A percentile compares a stretch with the other conserved stretches of the same genome.
These are phyloP conservation scores for Beauveria rudraprayagi DNA, from an alignment of 2,329 filamentous ascomycete genomes.

Conservation along the genomic window DNA sequence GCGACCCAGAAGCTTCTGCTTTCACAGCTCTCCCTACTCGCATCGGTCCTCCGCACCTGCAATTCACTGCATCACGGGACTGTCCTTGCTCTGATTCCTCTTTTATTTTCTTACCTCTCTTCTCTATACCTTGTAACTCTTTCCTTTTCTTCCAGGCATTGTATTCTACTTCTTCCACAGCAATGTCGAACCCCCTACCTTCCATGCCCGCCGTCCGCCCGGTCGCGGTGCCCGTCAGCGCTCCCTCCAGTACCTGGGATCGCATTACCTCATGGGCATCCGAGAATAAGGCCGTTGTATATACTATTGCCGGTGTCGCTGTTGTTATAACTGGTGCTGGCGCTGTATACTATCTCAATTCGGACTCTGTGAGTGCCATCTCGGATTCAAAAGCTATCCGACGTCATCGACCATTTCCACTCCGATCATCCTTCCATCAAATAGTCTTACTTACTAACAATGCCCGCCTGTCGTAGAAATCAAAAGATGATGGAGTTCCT, in stretches of 20 bases:
- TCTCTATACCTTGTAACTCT: conserved; percentile 17
- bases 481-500: conserved; percentile 41
- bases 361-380: conserved; percentile 41
- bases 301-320: conserved; percentile 91
- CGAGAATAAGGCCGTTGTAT: conserved; percentile 91
- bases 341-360: conserved; percentile 81
- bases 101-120: background rate
- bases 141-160: conserved; percentile 16
- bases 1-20: conserved; percentile 11
- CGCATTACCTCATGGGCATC: conserved; percentile 85
- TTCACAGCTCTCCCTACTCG: conserved; percentile 4
- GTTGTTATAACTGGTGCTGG: conserved; percentile 86
- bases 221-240: conserved; percentile 40
- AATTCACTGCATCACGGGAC: conserved; percentile 9
- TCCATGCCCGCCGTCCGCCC: conserved; percentile 37
- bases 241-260: conserved; percentile 73
- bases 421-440: conserved; percentile 10
- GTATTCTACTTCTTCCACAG: conserved; percentile 16
- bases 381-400: conserved; percentile 14
- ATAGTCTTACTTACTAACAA: conserved; percentile 6
- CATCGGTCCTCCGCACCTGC: conserved; percentile 5
- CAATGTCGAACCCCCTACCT: conserved; percentile 39
- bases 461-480: conserved; percentile 28
- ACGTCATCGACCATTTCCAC: conserved; percentile 3
- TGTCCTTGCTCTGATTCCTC: background rate